Evolutionary conservation across 768 basidiomycete species (phyloP).

Genomic region (Lactarius hatsudake): DNA sequence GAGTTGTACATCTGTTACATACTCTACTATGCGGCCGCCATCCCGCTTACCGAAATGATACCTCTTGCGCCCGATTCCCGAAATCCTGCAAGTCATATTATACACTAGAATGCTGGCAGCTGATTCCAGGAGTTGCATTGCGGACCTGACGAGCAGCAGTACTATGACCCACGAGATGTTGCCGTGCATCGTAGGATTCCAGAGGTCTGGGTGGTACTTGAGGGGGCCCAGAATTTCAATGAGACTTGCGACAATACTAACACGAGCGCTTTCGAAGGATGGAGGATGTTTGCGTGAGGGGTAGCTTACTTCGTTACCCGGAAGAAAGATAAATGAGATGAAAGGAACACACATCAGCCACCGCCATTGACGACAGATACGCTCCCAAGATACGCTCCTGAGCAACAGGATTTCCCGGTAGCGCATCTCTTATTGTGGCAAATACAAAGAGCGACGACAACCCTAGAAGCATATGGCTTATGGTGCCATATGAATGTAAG

Average conservation of each 20-base stretch:
- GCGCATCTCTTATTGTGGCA: constrained; percentile 59
- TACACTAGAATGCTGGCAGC: not conserved
- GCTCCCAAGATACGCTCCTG: constrained; percentile 71
- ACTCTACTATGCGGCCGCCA: not conserved
- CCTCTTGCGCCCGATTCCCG: constrained; percentile 37
- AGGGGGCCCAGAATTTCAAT: constrained; percentile 55
- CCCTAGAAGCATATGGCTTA: constrained; percentile 63
- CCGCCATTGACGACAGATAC: constrained; percentile 55
- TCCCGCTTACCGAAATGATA: constrained; percentile 33
- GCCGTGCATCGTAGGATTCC: constrained; percentile 75
- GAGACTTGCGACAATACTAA: constrained; percentile 57
- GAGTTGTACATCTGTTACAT: not conserved
- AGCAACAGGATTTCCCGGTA: constrained; percentile 52
- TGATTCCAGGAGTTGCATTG: not conserved
- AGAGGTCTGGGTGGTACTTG: constrained; percentile 46
- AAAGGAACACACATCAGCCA: constrained; percentile 60
- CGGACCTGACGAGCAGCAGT: constrained; percentile 56
- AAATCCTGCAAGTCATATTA: constrained; percentile 33
- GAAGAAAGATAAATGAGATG: constrained; percentile 4
- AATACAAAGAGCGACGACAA: constrained; percentile 64
- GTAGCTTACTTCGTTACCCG: constrained; percentile 57
- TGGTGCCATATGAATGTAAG: not conserved
- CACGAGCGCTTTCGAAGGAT: not conserved
- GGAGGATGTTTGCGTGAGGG: not conserved
- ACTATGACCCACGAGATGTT: constrained; percentile 65